Evolutionary conservation across 2,329 filamentous ascomycete species (phyloP).

Genomic region (Plenodomus lindquistii): DNA sequence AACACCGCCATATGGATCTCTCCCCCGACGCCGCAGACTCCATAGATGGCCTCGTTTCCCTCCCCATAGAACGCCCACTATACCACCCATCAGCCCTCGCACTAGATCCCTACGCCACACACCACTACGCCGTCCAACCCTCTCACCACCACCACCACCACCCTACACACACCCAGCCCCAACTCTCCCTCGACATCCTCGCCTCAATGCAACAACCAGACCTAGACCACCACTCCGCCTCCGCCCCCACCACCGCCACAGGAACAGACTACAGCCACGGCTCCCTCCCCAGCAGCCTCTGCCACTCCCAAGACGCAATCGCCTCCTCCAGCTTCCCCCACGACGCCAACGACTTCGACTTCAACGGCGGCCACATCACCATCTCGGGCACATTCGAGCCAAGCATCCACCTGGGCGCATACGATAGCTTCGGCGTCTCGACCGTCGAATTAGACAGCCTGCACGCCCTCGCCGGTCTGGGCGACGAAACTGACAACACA

Average conservation of each 20-base stretch:
- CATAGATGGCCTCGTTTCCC: constrained; percentile 1
- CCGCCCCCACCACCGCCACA: constrained; percentile 17
- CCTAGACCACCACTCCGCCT: constrained; percentile 27
- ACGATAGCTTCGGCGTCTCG: constrained; percentile 17
- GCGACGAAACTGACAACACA: constrained; percentile 10
- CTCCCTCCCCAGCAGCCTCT: constrained; percentile 18
- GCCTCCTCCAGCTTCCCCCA: constrained; percentile 19
- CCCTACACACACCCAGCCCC: constrained; percentile 14
- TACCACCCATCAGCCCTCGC: constrained; percentile 10
- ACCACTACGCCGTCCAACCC: constrained; percentile 21
- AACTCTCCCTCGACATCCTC: constrained; percentile 33
- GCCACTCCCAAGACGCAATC: constrained; percentile 24
- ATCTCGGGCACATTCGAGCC: constrained; percentile 43
- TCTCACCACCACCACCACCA: constrained; percentile 13
- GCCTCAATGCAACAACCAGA: constrained; percentile 23
- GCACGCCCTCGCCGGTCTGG: constrained; percentile 1
- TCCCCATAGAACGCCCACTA: constrained; percentile 7
- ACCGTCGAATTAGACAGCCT: constrained; percentile 8
- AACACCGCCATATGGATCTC: neutral
- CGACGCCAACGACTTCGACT: constrained; percentile 45
- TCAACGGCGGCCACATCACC: constrained; percentile 46
- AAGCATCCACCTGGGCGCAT: constrained; percentile 27
- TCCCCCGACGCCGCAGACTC: neutral
- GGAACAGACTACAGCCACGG: constrained; percentile 33
- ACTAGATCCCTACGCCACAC: constrained; percentile 2